Percentiles rank a stretch among this genome's conserved stretches.
phyloP scores from a whole-genome alignment of 1,284 basidiomycete genomes.

The Calocybe gambosa region DNA sequence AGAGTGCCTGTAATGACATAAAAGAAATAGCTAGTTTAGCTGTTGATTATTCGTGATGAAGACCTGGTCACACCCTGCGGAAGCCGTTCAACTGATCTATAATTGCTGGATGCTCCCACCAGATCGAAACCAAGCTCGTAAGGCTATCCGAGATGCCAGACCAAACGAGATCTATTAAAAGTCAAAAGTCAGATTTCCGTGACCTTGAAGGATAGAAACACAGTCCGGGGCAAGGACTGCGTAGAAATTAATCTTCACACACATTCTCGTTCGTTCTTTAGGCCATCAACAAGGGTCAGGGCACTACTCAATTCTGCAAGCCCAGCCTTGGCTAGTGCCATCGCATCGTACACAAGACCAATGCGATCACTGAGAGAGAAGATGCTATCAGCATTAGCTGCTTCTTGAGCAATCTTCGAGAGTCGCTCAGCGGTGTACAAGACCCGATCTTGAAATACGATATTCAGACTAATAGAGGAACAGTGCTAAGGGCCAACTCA shows the following conservation, averaged over 20 bases:
- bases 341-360: constrained; percentile 78
- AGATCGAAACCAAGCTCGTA: constrained; percentile 55
- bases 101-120: constrained; percentile 80
- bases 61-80: constrained; percentile 42
- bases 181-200: background rate
- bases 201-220: background rate
- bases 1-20: constrained; percentile 46
- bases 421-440: constrained; percentile 82
- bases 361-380: constrained; percentile 85
- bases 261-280: constrained; percentile 76
- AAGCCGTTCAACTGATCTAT: constrained; percentile 60
- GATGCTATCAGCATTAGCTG: constrained; percentile 49
- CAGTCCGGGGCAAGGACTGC: no score
- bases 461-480: background rate
- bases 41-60: background rate
- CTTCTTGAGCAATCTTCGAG: constrained; percentile 74
- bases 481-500: constrained; percentile 31
- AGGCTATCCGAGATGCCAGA: constrained; percentile 56
- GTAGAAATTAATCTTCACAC: constrained; percentile 23
- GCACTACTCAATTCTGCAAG: constrained; percentile 73
- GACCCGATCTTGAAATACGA: constrained; percentile 61
- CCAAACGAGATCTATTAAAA: constrained; percentile 65
- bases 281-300: constrained; percentile 63
- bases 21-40: constrained; percentile 3
- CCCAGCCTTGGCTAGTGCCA: constrained; percentile 79